phyloP scores from a whole-genome alignment of 1,284 basidiomycete species.

The Porogramme epimiltina region DNA sequence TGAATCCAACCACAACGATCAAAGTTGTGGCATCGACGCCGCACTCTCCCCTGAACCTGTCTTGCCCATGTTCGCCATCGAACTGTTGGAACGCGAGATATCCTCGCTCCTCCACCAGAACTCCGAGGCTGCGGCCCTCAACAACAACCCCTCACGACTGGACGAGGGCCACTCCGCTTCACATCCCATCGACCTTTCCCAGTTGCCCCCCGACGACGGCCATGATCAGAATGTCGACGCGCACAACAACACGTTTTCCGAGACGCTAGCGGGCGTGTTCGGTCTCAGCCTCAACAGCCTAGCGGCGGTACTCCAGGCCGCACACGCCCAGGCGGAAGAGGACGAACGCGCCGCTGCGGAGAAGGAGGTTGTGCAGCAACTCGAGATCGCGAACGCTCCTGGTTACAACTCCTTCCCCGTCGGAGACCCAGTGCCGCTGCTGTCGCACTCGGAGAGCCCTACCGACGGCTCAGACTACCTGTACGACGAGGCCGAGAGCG shows the following conservation, averaged over 20 bases:
- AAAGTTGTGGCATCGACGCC: constrained; percentile 28
- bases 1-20: constrained; percentile 12
- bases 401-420: constrained; percentile 76
- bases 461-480: constrained; percentile 61
- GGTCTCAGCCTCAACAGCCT: constrained; percentile 61
- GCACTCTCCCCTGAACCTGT: constrained; percentile 28
- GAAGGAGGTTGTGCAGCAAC: constrained; percentile 45
- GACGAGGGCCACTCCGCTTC: constrained; percentile 10
- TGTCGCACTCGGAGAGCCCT: constrained; percentile 22
- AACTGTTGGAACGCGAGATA: constrained; percentile 75
- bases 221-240: constrained; percentile 12
- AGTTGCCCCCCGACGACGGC: background rate
- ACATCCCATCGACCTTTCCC: constrained; percentile 8
- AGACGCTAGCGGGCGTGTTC: constrained; percentile 24
- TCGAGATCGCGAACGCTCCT: constrained; percentile 66
- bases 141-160: constrained; percentile 49
- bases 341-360: constrained; percentile 47
- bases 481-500: constrained; percentile 38
- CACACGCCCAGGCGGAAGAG: constrained; percentile 60
- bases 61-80: constrained; percentile 54
- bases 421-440: constrained; percentile 37
- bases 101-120: constrained; percentile 70
- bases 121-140: constrained; percentile 43
- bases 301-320: constrained; percentile 74
- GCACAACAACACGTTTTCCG: constrained; percentile 4